phyloP scores from a whole-genome alignment of 805 yeast genomes.

The Hanseniaspora thailandica region DNA sequence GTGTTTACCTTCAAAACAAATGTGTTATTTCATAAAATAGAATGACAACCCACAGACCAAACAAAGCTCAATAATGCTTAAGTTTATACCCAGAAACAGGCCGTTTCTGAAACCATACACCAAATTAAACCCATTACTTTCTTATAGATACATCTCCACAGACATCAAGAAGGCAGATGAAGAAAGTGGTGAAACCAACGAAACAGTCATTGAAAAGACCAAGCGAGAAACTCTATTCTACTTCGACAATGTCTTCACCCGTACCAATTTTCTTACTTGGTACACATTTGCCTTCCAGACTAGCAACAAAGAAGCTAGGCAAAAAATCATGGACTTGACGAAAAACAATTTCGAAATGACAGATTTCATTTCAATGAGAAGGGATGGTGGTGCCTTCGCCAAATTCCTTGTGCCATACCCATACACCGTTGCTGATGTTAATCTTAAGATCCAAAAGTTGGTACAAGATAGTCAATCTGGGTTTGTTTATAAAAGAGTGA shows the following conservation, averaged over 20 bases:
- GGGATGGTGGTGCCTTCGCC: conserved; percentile 94
- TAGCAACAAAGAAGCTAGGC: conserved; percentile 32
- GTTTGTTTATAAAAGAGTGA: conserved; percentile 36
- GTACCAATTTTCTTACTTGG: conserved; percentile 37
- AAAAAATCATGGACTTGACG: conserved; percentile 32
- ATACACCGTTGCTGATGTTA: conserved; percentile 40
- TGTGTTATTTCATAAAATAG: too few species aligned
- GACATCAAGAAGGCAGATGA: conserved; percentile 35
- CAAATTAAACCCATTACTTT: not conserved
- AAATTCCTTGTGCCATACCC: conserved; percentile 52
- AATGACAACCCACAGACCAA: too few species aligned
- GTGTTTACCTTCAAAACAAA: too few species aligned
- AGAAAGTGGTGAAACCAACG: conserved; percentile 44
- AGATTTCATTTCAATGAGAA: conserved; percentile 53
- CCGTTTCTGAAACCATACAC: not conserved
- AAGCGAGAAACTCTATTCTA: conserved; percentile 42
- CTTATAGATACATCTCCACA: conserved; percentile 28
- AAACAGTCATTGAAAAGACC: conserved; percentile 41
- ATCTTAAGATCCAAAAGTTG: conserved; percentile 35
- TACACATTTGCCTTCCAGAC: conserved; percentile 30
- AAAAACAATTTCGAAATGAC: conserved; percentile 37
- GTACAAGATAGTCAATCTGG: conserved; percentile 30
- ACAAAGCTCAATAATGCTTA: not conserved
- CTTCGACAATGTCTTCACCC: conserved; percentile 45
- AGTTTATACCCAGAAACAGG: not conserved